A percentile compares a stretch with the other conserved stretches of the same genome.
These are phyloP conservation scores for Funneliformis geosporum DNA, from an alignment of 192 early-diverging fungal genomes.

Conservation along the genomic window DNA sequence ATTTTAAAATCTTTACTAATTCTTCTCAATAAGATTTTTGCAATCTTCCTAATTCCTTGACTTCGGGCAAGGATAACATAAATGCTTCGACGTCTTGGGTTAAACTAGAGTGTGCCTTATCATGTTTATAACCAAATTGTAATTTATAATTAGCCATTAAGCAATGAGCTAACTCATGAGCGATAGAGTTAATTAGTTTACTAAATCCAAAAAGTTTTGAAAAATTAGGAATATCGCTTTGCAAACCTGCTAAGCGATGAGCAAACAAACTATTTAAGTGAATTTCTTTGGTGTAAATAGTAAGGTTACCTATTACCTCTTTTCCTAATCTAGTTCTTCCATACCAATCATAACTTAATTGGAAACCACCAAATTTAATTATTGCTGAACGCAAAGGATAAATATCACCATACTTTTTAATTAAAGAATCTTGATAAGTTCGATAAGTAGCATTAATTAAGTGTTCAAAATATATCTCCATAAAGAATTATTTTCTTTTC, in stretches of 20 bases:
- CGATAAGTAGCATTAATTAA: slow-evolving; percentile 2
- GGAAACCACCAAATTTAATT: slow-evolving; percentile 8
- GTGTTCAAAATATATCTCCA: neutral
- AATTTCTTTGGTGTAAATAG: slow-evolving; percentile 16
- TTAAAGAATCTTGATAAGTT: neutral
- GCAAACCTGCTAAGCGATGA: neutral
- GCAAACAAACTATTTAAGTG: slow-evolving; percentile 5
- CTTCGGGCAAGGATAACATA: neutral
- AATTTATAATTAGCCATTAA: slow-evolving; percentile 6
- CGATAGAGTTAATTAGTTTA: neutral
- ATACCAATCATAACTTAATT: slow-evolving; percentile 23
- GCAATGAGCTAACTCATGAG: slow-evolving; percentile 12
- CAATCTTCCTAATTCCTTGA: slow-evolving; percentile 1
- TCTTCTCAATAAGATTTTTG: no score
- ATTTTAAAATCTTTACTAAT: no score
- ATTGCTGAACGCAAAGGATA: neutral
- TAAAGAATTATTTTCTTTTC: no score
- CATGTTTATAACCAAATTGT: neutral
- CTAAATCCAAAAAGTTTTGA: neutral
- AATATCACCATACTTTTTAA: neutral
- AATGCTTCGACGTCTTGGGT: slow-evolving; percentile 8
- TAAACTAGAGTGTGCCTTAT: neutral
- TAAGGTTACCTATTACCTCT: neutral
- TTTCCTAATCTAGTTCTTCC: neutral
- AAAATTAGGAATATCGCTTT: neutral